phyloP scores from a whole-genome alignment of 2,329 filamentous ascomycete genomes.

The Pseudogymnoascus sp. region DNA sequence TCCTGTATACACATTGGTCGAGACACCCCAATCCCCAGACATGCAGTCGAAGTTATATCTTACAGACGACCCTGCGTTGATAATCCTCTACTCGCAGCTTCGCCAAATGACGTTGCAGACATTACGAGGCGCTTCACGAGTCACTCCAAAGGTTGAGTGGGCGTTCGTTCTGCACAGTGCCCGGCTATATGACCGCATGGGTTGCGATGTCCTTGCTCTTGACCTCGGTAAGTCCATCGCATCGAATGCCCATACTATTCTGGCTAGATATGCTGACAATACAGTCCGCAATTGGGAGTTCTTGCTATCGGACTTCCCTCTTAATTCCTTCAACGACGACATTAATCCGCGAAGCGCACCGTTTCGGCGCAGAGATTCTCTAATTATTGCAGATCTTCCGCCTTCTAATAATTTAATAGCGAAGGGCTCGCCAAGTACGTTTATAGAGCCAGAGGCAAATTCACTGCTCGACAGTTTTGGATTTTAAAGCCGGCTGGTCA shows the following conservation, averaged over 20 bases:
- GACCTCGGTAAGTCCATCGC: constrained; percentile 58
- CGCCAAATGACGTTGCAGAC: constrained; percentile 76
- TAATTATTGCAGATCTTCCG: constrained; percentile 72
- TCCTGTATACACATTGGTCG: constrained; percentile 67
- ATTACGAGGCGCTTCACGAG: constrained; percentile 73
- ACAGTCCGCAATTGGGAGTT: constrained; percentile 77
- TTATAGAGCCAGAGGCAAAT: constrained; percentile 86
- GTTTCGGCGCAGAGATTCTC: constrained; percentile 62
- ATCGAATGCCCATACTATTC: background rate
- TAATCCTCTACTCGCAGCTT: constrained; percentile 81
- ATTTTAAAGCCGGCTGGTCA: constrained; percentile 49
- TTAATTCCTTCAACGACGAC: constrained; percentile 34
- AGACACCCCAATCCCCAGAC: constrained; percentile 60
- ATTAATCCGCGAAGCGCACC: constrained; percentile 45
- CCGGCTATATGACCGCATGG: constrained; percentile 80
- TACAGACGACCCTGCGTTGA: constrained; percentile 82
- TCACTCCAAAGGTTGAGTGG: constrained; percentile 75
- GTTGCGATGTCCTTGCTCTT: constrained; percentile 81
- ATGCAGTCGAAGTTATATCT: constrained; percentile 72
- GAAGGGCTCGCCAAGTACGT: constrained; percentile 64
- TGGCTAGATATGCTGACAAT: constrained; percentile 16
- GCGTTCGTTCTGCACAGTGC: constrained; percentile 83
- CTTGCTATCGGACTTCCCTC: constrained; percentile 42
- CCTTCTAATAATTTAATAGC: constrained; percentile 32
- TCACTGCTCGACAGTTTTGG: constrained; percentile 90